A percentile compares a stretch with the other conserved stretches of the same genome.
Conservation (phyloP, 495 filamentous ascomycete species). For the Hypoxylon cercidicola region DNA sequence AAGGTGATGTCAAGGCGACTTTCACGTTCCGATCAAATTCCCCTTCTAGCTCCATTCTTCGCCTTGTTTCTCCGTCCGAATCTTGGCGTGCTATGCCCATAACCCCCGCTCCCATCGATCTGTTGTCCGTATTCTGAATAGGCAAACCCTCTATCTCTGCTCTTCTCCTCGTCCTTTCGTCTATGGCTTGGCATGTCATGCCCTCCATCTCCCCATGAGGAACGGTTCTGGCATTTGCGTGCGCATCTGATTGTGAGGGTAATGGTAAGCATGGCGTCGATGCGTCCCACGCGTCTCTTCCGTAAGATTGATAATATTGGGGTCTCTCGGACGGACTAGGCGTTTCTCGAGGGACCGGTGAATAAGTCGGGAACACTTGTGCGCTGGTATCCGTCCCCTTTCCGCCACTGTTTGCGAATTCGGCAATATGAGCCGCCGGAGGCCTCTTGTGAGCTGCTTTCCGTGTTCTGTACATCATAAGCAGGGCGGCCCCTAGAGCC, state of each 20-base stretch:
- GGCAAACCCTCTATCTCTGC: slow-evolving; percentile 3
- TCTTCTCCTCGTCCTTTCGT: slow-evolving; percentile 19
- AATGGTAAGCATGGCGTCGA: slow-evolving; percentile 21
- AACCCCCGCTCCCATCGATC: slow-evolving; percentile 4
- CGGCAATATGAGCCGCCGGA: slow-evolving; percentile 15
- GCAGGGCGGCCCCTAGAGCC: slow-evolving; percentile 32
- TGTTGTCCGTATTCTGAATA: slow-evolving; percentile 9
- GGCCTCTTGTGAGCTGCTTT: slow-evolving; percentile 22
- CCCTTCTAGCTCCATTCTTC: slow-evolving; percentile 34
- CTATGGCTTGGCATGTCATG: slow-evolving; percentile 10
- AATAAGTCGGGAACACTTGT: slow-evolving; percentile 24
- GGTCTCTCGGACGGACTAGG: slow-evolving; percentile 23
- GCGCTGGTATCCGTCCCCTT: slow-evolving; percentile 20
- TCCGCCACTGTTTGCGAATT: slow-evolving; percentile 22
- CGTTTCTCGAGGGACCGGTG: slow-evolving; percentile 17
- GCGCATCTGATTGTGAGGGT: slow-evolving; percentile 19
- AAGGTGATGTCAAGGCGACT: slow-evolving; percentile 31
- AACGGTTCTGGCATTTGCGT: slow-evolving; percentile 28
- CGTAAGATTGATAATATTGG: slow-evolving; percentile 27
- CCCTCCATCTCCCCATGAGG: slow-evolving; percentile 41
- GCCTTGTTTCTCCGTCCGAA: slow-evolving; percentile 25
- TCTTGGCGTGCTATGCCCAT: not conserved
- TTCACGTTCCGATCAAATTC: slow-evolving; percentile 39
- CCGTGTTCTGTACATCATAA: slow-evolving; percentile 36
- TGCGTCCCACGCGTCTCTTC: slow-evolving; percentile 26